Conservation (phyloP, 1,284 basidiomycete genomes). For the Ceratobasidium sp. region DNA sequence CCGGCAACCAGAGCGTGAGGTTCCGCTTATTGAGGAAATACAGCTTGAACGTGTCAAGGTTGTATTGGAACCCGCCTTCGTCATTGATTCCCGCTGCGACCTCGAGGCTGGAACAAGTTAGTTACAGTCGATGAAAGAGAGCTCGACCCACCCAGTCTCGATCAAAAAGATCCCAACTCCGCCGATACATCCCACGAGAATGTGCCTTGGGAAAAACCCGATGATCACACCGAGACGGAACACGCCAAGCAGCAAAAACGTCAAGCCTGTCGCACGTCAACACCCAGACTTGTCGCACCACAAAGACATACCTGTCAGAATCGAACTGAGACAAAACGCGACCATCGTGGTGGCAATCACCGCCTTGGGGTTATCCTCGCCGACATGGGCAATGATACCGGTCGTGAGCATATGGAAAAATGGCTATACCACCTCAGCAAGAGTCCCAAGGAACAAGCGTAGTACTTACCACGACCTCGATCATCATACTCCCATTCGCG, state of each 20-base stretch:
- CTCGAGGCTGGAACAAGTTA: slow-evolving; percentile 62
- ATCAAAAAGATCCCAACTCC: slow-evolving; percentile 95
- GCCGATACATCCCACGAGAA: slow-evolving; percentile 94
- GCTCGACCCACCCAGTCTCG: slow-evolving; percentile 71
- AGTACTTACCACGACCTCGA: slow-evolving; percentile 85
- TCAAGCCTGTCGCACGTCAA: slow-evolving; percentile 58
- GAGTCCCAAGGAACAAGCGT: background rate
- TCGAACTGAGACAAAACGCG: slow-evolving; percentile 85
- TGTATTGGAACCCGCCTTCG: slow-evolving; percentile 73
- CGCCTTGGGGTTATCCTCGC: slow-evolving; percentile 69
- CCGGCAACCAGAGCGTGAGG: slow-evolving; percentile 75
- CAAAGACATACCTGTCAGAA: slow-evolving; percentile 77
- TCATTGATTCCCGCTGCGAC: slow-evolving; percentile 86
- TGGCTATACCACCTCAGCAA: slow-evolving; percentile 58
- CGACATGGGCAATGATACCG: slow-evolving; percentile 76
- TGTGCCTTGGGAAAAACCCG: slow-evolving; percentile 97
- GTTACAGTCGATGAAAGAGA: background rate
- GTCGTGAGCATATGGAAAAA: slow-evolving; percentile 94
- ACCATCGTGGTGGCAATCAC: slow-evolving; percentile 91
- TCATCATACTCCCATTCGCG: slow-evolving; percentile 98
- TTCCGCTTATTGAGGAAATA: slow-evolving; percentile 67
- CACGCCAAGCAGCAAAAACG: slow-evolving; percentile 86
- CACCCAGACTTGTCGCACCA: background rate
- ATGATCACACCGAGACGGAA: slow-evolving; percentile 85
- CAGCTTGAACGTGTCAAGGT: slow-evolving; percentile 66